phyloP scores from a whole-genome alignment of 306 rosid genomes.

The Prunus salicina region DNA sequence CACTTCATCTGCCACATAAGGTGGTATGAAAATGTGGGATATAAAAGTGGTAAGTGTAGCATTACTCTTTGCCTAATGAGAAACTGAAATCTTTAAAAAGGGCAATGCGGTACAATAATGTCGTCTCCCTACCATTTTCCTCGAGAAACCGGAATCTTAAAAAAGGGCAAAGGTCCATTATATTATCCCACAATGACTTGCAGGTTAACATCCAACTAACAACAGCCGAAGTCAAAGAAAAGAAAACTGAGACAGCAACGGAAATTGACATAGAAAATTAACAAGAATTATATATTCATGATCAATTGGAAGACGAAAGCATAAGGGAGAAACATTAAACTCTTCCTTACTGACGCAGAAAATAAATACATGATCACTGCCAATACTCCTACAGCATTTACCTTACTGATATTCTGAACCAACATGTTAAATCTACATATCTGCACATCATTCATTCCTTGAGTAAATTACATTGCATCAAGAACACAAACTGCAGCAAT shows the following conservation, averaged over 20 bases:
- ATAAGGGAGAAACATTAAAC: conserved; percentile 9
- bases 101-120: too few species aligned
- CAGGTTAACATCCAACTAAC: conserved; percentile 3
- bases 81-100: too few species aligned
- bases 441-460: conserved; percentile 34
- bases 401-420: conserved; percentile 31
- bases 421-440: conserved; percentile 39
- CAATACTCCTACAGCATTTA: conserved; percentile 32
- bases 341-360: conserved; percentile 2
- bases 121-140: too few species aligned
- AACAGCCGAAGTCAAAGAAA: background rate
- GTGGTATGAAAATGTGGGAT: too few species aligned
- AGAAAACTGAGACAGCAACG: background rate
- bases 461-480: conserved; percentile 35
- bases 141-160: too few species aligned
- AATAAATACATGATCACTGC: background rate
- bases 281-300: conserved; percentile 7
- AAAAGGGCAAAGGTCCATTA: too few species aligned
- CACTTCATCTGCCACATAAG: too few species aligned
- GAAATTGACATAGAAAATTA: background rate
- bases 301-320: conserved; percentile 3
- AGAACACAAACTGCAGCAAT: conserved; percentile 43
- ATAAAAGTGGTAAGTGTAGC: too few species aligned
- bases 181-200: background rate
- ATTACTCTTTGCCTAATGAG: too few species aligned